Evolutionary conservation across 2,329 filamentous ascomycete species (phyloP), one percentile per base, ranked within the genome.

Genomic region (Phaeoacremonium minimum): DNA sequence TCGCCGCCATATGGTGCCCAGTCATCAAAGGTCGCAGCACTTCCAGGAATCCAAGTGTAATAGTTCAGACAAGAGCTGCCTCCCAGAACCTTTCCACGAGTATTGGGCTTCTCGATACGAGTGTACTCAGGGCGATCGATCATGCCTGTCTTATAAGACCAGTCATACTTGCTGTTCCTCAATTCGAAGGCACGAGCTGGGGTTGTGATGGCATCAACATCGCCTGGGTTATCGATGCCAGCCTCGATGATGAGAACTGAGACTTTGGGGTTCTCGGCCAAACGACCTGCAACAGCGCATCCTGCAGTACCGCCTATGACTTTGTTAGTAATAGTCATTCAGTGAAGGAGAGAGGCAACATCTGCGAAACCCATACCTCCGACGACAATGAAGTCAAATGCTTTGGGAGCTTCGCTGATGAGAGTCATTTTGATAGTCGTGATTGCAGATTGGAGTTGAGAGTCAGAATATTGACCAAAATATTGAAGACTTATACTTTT

Each of bases 1-100:
- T 85, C 77, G 6, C 85, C 86, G 33, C 85, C 84, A 20, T 73
- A 75, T 56, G 85, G 85, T 13, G 78, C 79, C 66, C 83, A 75
- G 15, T 82, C 81, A 51, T 90, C 73, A 46, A 76, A 82, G 0
- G 76, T 81, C 3, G 64, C 63, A 36, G 69, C 69, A 38, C 66
- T 73, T 3, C 77, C 77, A 2, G 69, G 75, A 5, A 79, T 64
- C 77, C 77, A 83, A 12, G 76, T 80, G 54, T 75, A 80, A 52
- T 82, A 83, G 57, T 83, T 83, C 32, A 77, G 52, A 28, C 64
- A 73, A 0, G 67, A 72, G 40, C 71, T 75, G 13, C 78, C 77
- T 20, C 77, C 77, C 0, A 82, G 70, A 3, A 64, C 65, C 54
- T 77, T 77, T 7, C 78, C 73, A 28, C 77, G 67, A 8, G 76